A percentile compares a stretch with the other conserved stretches of the same genome.
Conservation (phyloP, 768 basidiomycete species). For the Agaricus subrufescens region DNA sequence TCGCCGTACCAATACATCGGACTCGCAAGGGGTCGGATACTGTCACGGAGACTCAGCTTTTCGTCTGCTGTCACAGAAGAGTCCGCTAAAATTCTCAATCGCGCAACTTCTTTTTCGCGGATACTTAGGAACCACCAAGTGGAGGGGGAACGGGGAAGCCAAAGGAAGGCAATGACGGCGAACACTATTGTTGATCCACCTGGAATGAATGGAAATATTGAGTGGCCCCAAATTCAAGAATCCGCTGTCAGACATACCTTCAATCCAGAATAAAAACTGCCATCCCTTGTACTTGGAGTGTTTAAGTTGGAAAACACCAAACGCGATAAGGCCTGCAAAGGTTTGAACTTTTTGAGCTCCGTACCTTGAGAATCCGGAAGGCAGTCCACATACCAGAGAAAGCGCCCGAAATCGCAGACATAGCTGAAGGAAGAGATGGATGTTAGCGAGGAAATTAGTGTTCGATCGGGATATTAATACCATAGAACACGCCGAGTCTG, state of each 20-base stretch:
- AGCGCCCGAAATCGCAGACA: slow-evolving; percentile 41
- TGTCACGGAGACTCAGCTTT: slow-evolving; percentile 35
- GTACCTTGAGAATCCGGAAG: background rate
- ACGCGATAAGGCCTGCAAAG: slow-evolving; percentile 38
- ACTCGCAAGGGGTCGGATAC: slow-evolving; percentile 38
- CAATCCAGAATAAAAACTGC: slow-evolving; percentile 52
- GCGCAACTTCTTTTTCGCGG: slow-evolving; percentile 36
- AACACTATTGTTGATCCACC: slow-evolving; percentile 37
- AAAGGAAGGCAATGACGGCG: slow-evolving; percentile 41
- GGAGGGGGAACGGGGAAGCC: slow-evolving; percentile 39
- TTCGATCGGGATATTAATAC: slow-evolving; percentile 13
- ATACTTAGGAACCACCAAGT: slow-evolving; percentile 34
- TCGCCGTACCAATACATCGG: slow-evolving; percentile 36
- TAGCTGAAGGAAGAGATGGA: slow-evolving; percentile 20
- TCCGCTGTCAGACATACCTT: slow-evolving; percentile 25
- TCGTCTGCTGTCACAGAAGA: slow-evolving; percentile 41
- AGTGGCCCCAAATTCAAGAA: background rate
- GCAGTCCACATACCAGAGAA: slow-evolving; percentile 31
- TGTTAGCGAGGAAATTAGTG: background rate
- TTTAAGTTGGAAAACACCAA: slow-evolving; percentile 47
- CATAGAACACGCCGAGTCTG: slow-evolving; percentile 46
- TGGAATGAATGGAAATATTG: slow-evolving; percentile 9
- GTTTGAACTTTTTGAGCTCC: background rate
- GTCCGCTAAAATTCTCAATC: slow-evolving; percentile 38
- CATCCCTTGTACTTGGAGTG: slow-evolving; percentile 38